A percentile compares a stretch with the other conserved stretches of the same genome.
phyloP scores from a whole-genome alignment of 2,329 filamentous ascomycete species.

The Chaetoscypha palmicola region DNA sequence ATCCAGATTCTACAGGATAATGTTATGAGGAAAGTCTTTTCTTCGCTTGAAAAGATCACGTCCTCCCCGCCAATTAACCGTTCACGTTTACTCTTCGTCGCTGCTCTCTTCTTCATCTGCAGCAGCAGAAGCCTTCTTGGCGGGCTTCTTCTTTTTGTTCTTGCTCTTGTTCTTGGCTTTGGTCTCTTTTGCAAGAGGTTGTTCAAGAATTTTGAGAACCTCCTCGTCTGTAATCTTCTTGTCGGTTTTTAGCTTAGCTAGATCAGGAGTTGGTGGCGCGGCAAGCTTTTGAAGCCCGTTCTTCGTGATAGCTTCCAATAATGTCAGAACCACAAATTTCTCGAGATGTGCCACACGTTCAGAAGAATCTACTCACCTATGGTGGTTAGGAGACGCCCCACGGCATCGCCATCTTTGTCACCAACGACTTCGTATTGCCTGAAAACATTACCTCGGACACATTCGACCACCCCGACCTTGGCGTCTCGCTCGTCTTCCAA shows the following conservation, averaged over 20 bases:
- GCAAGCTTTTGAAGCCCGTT: constrained; percentile 87
- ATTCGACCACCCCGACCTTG: constrained; percentile 94
- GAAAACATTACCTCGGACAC: constrained; percentile 85
- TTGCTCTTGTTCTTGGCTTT: constrained; percentile 85
- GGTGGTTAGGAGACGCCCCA: constrained; percentile 83
- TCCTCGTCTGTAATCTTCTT: constrained; percentile 98
- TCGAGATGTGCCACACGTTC: not conserved
- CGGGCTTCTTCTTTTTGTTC: constrained; percentile 53
- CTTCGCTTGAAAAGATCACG: not conserved
- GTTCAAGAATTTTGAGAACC: constrained; percentile 87
- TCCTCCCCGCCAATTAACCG: constrained; percentile 6
- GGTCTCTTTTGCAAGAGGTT: constrained; percentile 77
- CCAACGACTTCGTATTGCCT: constrained; percentile 94
- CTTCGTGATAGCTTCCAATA: constrained; percentile 77
- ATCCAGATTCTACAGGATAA: not conserved
- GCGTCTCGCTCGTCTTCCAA: constrained; percentile 93
- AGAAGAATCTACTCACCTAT: constrained; percentile 60
- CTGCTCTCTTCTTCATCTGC: constrained; percentile 29
- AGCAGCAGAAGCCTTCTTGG: constrained; percentile 36
- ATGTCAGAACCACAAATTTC: constrained; percentile 26
- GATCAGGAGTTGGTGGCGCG: constrained; percentile 66
- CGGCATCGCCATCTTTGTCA: constrained; percentile 80
- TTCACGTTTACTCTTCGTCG: constrained; percentile 35
- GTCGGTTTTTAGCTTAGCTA: constrained; percentile 81
- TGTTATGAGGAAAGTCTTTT: not conserved